Conservation (phyloP, 441 rosid species). For the Jatropha podagrica region DNA sequence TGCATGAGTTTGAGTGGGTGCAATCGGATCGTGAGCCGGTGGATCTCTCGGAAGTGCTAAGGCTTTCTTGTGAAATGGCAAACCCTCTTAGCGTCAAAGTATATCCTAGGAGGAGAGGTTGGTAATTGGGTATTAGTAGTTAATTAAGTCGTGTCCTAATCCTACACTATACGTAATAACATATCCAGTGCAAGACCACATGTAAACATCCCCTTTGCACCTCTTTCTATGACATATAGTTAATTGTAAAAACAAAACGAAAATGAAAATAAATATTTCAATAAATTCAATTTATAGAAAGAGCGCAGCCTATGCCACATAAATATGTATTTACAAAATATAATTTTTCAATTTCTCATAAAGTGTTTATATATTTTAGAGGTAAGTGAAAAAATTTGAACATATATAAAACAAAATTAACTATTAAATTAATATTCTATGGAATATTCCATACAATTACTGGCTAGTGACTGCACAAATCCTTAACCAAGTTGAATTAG, state of each 20-base stretch:
- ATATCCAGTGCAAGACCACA: neutral
- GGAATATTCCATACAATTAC: neutral
- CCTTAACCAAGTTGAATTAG: neutral
- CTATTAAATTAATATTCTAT: too few relatives aligned
- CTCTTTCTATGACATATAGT: neutral
- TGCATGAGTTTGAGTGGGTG: constrained; percentile 55
- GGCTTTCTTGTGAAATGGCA: constrained; percentile 58
- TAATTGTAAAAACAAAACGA: too few relatives aligned
- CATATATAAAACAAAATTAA: too few relatives aligned
- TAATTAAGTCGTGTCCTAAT: neutral
- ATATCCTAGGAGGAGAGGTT: constrained; percentile 26
- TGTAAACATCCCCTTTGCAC: neutral
- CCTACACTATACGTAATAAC: too few relatives aligned
- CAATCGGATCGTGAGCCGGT: constrained; percentile 30
- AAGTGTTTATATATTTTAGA: too few relatives aligned
- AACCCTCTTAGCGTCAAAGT: constrained; percentile 45
- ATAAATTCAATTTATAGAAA: too few relatives aligned
- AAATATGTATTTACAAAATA: too few relatives aligned
- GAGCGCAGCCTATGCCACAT: too few relatives aligned
- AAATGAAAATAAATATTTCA: too few relatives aligned
- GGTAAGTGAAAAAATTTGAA: too few relatives aligned
- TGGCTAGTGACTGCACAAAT: neutral
- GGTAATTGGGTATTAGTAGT: neutral
- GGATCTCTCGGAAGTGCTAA: constrained; percentile 44
- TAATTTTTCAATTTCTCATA: too few relatives aligned